A percentile compares a stretch with the other conserved stretches of the same genome.
phyloP scores from a whole-genome alignment of 208 protist genomes.

The Crithidia expoeki region DNA sequence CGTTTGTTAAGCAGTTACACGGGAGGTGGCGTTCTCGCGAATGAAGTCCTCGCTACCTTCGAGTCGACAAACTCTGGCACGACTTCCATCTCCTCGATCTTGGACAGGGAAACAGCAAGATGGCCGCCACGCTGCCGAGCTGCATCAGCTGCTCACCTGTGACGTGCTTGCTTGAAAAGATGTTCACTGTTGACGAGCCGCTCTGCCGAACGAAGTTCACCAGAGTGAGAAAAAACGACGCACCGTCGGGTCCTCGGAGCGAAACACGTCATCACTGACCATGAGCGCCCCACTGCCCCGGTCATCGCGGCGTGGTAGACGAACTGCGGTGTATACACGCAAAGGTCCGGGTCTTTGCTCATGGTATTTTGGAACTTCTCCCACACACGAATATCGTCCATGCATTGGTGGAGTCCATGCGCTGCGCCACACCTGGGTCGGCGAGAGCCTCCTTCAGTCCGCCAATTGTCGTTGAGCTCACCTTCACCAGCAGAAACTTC shows the following conservation, averaged over 20 bases:
- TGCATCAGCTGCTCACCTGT: constrained; percentile 94
- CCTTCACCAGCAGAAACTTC: constrained; percentile 93
- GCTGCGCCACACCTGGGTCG: constrained; percentile 73
- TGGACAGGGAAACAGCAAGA: constrained; percentile 91
- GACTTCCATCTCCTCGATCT: constrained; percentile 90
- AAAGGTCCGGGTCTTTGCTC: constrained; percentile 82
- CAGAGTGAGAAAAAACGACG: constrained; percentile 93
- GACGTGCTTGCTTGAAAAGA: constrained; percentile 96
- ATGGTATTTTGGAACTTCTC: constrained; percentile 94
- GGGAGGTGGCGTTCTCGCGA: constrained; percentile 49
- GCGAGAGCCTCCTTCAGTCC: constrained; percentile 89
- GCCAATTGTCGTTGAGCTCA: constrained; percentile 85
- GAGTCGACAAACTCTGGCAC: constrained; percentile 61
- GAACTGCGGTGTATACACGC: constrained; percentile 93
- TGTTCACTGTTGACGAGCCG: constrained; percentile 74
- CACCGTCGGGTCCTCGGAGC: constrained; percentile 78
- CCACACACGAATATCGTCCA: constrained; percentile 92
- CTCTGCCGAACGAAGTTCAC: constrained; percentile 86
- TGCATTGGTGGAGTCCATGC: constrained; percentile 91
- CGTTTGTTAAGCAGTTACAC: constrained; percentile 40
- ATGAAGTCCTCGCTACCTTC: constrained; percentile 72
- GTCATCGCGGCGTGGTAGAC: constrained; percentile 84
- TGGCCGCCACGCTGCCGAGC: constrained; percentile 93
- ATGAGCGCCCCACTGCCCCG: constrained; percentile 89
- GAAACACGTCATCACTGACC: constrained; percentile 94